phyloP scores from a whole-genome alignment of 768 basidiomycete genomes.

The Boletus vinaceobasis region DNA sequence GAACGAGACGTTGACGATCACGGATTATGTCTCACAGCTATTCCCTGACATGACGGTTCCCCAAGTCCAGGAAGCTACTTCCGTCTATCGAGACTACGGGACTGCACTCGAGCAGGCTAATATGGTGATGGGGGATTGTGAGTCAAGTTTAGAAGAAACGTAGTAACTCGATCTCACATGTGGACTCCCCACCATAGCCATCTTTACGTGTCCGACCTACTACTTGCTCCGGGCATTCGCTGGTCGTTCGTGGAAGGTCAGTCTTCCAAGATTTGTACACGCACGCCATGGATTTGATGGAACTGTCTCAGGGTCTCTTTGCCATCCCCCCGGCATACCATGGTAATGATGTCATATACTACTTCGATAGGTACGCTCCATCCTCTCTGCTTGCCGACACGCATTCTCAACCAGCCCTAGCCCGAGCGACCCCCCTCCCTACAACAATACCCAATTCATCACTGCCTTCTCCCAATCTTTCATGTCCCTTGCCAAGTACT shows the following conservation, averaged over 20 bases:
- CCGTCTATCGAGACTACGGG: conserved; percentile 31
- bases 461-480: conserved; percentile 28
- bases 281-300: not conserved
- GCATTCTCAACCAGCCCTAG: not conserved
- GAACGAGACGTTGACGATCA: conserved; percentile 17
- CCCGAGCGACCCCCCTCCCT: conserved; percentile 1
- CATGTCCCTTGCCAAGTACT: conserved; percentile 18
- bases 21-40: conserved; percentile 31
- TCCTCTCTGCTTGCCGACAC: conserved; percentile 6
- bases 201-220: conserved; percentile 37
- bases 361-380: conserved; percentile 32
- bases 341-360: conserved; percentile 37
- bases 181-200: conserved; percentile 19
- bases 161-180: not conserved
- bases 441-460: conserved; percentile 29
- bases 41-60: conserved; percentile 38
- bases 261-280: conserved; percentile 12
- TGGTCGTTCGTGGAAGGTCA: conserved; percentile 33
- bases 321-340: conserved; percentile 29
- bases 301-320: conserved; percentile 26
- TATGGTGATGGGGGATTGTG: conserved; percentile 41
- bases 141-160: not conserved
- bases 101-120: conserved; percentile 34
- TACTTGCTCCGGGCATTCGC: conserved; percentile 29
- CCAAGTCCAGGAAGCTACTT: conserved; percentile 25